A percentile compares a stretch with the other conserved stretches of the same genome.
Evolutionary conservation across 805 yeast species (phyloP).

Genomic region (Pichia sporocuriosa): DNA sequence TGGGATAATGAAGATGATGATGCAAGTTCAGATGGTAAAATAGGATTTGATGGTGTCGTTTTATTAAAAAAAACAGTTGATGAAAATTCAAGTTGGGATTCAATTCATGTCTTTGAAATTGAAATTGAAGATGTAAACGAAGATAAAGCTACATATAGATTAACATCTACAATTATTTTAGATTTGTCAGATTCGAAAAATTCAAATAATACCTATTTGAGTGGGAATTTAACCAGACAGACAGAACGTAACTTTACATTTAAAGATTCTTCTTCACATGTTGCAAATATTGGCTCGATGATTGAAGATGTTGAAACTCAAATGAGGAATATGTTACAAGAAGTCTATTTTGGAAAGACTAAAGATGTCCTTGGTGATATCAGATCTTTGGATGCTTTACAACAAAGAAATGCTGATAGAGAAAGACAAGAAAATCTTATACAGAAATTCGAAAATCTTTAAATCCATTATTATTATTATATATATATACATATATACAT

Average conservation of each 20-base stretch:
- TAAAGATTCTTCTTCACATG: conserved; percentile 56
- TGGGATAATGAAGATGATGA: conserved; percentile 77
- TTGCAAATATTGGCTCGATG: conserved; percentile 76
- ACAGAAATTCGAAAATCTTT: conserved; percentile 29
- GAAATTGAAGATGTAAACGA: conserved; percentile 33
- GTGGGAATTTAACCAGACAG: conserved; percentile 87
- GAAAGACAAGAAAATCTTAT: conserved; percentile 37
- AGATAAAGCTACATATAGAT: conserved; percentile 48
- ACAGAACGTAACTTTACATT: conserved; percentile 47
- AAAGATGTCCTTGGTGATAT: conserved; percentile 76
- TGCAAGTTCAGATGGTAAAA: conserved; percentile 36
- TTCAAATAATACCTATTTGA: conserved; percentile 39
- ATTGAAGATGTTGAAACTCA: conserved; percentile 86
- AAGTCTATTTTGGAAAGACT: conserved; percentile 92
- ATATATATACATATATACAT: no score
- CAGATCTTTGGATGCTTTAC: conserved; percentile 37
- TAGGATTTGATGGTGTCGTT: conserved; percentile 87
- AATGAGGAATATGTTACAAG: conserved; percentile 80
- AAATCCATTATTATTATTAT: not conserved
- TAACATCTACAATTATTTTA: conserved; percentile 84
- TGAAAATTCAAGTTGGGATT: conserved; percentile 73
- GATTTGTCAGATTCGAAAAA: conserved; percentile 41
- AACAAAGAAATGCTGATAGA: conserved; percentile 32
- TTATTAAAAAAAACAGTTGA: conserved; percentile 62
- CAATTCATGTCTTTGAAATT: conserved; percentile 87